Percentiles rank a stretch among this genome's conserved stretches.
Evolutionary conservation across 2,329 filamentous ascomycete species (phyloP).

Genomic region (Ophiocordyceps robertsii): DNA sequence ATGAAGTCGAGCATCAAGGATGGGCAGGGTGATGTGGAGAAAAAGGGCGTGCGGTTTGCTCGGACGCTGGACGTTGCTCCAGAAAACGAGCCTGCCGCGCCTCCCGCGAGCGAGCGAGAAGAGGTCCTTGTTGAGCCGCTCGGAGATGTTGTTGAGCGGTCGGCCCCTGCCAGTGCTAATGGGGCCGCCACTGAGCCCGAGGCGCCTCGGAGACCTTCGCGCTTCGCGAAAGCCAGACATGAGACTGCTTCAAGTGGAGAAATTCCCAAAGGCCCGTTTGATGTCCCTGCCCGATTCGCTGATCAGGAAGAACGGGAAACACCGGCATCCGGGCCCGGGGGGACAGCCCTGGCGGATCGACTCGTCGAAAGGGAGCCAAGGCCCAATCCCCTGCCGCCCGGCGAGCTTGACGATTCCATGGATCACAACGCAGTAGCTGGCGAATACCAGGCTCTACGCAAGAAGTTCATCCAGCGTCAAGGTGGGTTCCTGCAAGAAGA

Average conservation of each 20-base stretch:
- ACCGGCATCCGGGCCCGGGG: constrained; percentile 33
- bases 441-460: constrained; percentile 74
- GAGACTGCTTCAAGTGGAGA: constrained; percentile 4
- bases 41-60: constrained; percentile 75
- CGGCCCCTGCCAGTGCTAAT: constrained; percentile 10
- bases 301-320: constrained; percentile 22
- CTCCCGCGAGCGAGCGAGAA: constrained; percentile 9
- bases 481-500: constrained; percentile 69
- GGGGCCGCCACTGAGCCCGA: constrained; percentile 17
- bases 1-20: constrained; percentile 20
- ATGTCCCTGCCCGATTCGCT: constrained; percentile 26
- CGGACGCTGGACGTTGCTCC: constrained; percentile 56
- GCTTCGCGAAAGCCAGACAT: constrained; percentile 34
- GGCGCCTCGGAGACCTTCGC: constrained; percentile 27
- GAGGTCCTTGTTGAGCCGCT: constrained; percentile 31
- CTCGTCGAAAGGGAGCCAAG: constrained; percentile 40
- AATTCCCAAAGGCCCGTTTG: constrained; percentile 27
- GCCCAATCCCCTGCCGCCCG: constrained; percentile 24
- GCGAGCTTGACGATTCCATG: constrained; percentile 56
- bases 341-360: constrained; percentile 43
- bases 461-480: constrained; percentile 67
- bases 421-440: constrained; percentile 65
- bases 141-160: constrained; percentile 39
- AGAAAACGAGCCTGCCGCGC: constrained; percentile 11
- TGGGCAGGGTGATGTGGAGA: constrained; percentile 14